Evolutionary conservation across 495 filamentous ascomycete species (phyloP).

Genomic region (Penicillium pancosmium): DNA sequence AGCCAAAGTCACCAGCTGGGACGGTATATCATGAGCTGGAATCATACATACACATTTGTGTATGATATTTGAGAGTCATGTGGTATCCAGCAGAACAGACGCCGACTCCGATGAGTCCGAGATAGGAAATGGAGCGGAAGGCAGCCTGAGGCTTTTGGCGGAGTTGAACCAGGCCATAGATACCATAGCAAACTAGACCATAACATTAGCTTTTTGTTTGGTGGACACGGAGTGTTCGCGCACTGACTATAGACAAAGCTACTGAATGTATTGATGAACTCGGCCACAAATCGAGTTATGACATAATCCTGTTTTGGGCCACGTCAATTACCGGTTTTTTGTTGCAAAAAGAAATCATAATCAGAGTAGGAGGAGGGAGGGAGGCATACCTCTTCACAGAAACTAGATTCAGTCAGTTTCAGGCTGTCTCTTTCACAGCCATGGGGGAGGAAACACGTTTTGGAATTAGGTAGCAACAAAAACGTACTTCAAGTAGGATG

Average conservation of each 20-base stretch:
- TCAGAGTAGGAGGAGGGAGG: not conserved
- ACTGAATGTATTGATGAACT: slow-evolving; percentile 40
- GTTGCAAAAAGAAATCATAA: not conserved
- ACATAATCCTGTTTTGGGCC: slow-evolving; percentile 30
- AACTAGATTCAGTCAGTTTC: slow-evolving; percentile 22
- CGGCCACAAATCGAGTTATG: slow-evolving; percentile 35
- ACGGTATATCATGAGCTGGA: not conserved
- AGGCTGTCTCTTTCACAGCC: not conserved
- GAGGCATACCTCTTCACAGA: slow-evolving; percentile 36
- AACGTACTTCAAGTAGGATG: slow-evolving; percentile 38
- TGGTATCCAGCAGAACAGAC: slow-evolving; percentile 37
- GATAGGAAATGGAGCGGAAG: slow-evolving; percentile 31
- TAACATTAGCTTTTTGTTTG: not conserved
- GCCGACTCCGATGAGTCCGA: slow-evolving; percentile 36
- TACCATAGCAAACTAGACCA: slow-evolving; percentile 26
- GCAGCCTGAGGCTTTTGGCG: slow-evolving; percentile 14
- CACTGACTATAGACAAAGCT: slow-evolving; percentile 32
- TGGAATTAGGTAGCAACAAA: not conserved
- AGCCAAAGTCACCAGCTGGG: not conserved
- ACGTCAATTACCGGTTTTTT: not conserved
- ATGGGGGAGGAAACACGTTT: not conserved
- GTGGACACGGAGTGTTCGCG: not conserved
- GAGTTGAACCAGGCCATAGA: slow-evolving; percentile 30
- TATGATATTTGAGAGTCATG: slow-evolving; percentile 40
- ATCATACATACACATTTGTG: slow-evolving; percentile 35